Percentiles rank a stretch among this genome's conserved stretches.
Evolutionary conservation across 768 basidiomycete genomes (phyloP).

Genomic region (Pleurotus platypus): DNA sequence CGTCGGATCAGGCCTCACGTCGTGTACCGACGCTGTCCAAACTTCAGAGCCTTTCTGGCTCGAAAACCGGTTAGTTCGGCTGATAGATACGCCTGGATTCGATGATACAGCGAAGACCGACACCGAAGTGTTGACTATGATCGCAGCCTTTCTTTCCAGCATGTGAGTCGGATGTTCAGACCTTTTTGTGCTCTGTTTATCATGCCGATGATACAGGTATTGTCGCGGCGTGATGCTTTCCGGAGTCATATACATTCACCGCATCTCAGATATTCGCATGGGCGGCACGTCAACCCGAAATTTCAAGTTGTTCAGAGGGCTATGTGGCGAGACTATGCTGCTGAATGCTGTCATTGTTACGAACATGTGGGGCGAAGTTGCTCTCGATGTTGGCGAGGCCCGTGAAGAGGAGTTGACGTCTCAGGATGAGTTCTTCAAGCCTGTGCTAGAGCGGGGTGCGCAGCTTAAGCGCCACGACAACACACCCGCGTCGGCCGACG

Average conservation of each 20-base stretch:
- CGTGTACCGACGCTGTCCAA: conserved; percentile 47
- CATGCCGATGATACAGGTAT: conserved; percentile 5
- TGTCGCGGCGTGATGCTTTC: conserved; percentile 21
- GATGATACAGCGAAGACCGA: conserved; percentile 50
- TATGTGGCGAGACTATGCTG: conserved; percentile 37
- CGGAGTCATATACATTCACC: conserved; percentile 35
- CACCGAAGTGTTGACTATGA: conserved; percentile 46
- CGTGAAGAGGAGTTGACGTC: background rate
- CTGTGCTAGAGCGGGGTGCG: conserved; percentile 47
- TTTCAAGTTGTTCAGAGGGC: conserved; percentile 37
- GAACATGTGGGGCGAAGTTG: conserved; percentile 37
- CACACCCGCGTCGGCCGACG: conserved; percentile 26
- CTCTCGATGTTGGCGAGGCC: conserved; percentile 29
- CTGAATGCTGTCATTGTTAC: conserved; percentile 42
- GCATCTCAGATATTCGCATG: conserved; percentile 31
- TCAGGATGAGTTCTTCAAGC: conserved; percentile 46
- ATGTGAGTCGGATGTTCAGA: conserved; percentile 10
- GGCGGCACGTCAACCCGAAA: conserved; percentile 35
- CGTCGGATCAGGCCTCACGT: conserved; percentile 43
- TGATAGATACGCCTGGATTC: conserved; percentile 62
- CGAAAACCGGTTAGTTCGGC: conserved; percentile 34
- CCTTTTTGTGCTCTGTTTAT: background rate
- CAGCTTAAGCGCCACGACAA: conserved; percentile 38
- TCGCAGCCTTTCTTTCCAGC: conserved; percentile 33
- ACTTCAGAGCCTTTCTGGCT: conserved; percentile 38